A percentile compares a stretch with the other conserved stretches of the same genome.
These are phyloP conservation scores for Melaleuca alternifolia DNA, from an alignment of 345 rosid species.

Conservation along the genomic window DNA sequence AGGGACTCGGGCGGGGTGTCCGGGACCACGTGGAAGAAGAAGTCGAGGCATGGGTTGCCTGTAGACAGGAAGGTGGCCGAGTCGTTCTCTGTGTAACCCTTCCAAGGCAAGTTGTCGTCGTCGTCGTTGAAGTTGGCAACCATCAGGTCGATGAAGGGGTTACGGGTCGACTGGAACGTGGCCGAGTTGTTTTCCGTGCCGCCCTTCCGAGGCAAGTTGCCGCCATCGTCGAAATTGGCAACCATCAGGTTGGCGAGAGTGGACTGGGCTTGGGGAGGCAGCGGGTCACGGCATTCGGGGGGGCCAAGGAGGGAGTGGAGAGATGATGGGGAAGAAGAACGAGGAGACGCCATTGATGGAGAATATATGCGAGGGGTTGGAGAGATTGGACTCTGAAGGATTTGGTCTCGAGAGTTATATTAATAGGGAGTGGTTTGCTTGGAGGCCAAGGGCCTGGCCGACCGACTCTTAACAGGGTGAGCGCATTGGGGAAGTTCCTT, in stretches of 20 bases:
- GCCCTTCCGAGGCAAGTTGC: too few species aligned
- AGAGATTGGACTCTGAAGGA: background rate
- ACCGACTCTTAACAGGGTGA: background rate
- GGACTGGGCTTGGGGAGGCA: background rate
- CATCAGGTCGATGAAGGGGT: conserved; percentile 26
- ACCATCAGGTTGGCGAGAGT: too few species aligned
- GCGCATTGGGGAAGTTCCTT: background rate
- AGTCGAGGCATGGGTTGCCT: conserved; percentile 51
- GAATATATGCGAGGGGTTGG: background rate
- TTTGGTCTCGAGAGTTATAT: background rate
- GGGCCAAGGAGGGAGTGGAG: conserved; percentile 29
- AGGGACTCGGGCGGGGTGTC: conserved; percentile 19
- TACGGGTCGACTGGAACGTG: too few species aligned
- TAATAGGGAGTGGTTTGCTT: background rate
- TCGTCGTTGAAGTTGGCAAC: conserved; percentile 23
- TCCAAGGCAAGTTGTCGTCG: conserved; percentile 3
- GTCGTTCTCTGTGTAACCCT: conserved; percentile 33
- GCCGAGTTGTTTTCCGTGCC: too few species aligned
- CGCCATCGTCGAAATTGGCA: too few species aligned
- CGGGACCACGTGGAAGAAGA: conserved; percentile 55
- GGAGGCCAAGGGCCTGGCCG: background rate
- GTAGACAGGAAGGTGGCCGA: conserved; percentile 28
- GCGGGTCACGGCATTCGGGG: conserved; percentile 17
- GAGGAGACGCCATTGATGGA: background rate
- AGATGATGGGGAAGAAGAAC: background rate